Conservation (phyloP, 2,329 filamentous ascomycete species). For the Chrysosporium keratinophilum region DNA sequence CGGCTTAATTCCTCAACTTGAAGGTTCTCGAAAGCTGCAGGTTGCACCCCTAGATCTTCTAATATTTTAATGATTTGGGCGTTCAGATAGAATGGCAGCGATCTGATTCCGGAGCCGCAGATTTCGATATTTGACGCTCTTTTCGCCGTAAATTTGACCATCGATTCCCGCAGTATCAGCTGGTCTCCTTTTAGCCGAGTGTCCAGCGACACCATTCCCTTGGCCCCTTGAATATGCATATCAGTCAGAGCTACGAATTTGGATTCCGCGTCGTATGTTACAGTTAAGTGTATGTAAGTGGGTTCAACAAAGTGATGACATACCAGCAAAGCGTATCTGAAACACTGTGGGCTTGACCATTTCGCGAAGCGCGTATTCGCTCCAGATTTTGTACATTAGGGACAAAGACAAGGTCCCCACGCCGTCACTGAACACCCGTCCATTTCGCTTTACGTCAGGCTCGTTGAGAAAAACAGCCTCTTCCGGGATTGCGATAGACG, state of each 20-base stretch:
- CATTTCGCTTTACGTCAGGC: constrained; percentile 31
- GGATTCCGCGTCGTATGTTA: too few relatives aligned
- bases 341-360: constrained; percentile 34
- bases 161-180: constrained; percentile 58
- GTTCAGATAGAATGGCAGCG: constrained; percentile 62
- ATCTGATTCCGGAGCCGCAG: constrained; percentile 47
- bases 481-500: constrained; percentile 44
- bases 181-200: constrained; percentile 46
- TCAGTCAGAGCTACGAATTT: too few relatives aligned
- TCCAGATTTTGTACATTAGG: constrained; percentile 53
- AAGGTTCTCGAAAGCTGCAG: constrained; percentile 51
- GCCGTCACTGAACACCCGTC: constrained; percentile 64
- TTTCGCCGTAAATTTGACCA: constrained; percentile 70
- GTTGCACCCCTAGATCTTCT: constrained; percentile 59
- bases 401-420: constrained; percentile 60
- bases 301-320: constrained; percentile 5
- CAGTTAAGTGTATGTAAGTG: neutral
- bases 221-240: constrained; percentile 44
- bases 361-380: constrained; percentile 23
- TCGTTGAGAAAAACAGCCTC: constrained; percentile 20
- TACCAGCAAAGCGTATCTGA: constrained; percentile 61
- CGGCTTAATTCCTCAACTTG: constrained; percentile 53
- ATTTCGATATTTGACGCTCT: constrained; percentile 21
- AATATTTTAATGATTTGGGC: constrained; percentile 76
- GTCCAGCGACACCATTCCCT: constrained; percentile 69